Evolutionary conservation across 1,284 basidiomycete genomes (phyloP), one percentile per base, ranked within the genome.

Genomic region (Ganoderma boninense): DNA sequence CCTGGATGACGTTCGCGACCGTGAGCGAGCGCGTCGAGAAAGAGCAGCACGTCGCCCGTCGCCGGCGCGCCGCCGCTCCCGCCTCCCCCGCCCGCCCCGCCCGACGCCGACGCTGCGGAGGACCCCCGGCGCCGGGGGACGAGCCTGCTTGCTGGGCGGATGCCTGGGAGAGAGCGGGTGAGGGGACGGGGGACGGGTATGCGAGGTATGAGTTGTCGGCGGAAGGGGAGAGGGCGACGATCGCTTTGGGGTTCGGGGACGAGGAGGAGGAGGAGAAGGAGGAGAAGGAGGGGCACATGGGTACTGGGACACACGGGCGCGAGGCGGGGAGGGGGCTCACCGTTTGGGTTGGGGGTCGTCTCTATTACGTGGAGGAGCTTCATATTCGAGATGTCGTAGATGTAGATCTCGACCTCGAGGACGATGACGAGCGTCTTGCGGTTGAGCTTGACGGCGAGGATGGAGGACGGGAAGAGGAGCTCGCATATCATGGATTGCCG

Each of bases 301-400:
- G 66, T 66, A 67, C 65, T 40, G 32, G 57, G 13, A 32, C 57
- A 35, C 6, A 32, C 73, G n/a, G 61, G 68, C 26, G 29, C 49
- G 26, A 63, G 44, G 61, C 8, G 52, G 26, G 69, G 69, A 46
- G 32, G 20, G 18, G 4, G 68, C 80, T 77, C 82, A 96, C 96
- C 97, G 80, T 97, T 93, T 1, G 97, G 96, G 80, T 99, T 99
- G 0, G 95, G 91, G 18, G 95, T 94, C 0, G 97, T 99, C 85
- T 99, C 98, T 69, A 99, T 97, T 62, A 98, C 98, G 81, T 99
- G 97, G 57, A 98, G 83, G 42, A 99, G 87, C 77, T 97, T 94
- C 97, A 99, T 99, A 77, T 98, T 99, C 71, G 94, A 95, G 77
- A 99, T 99, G 80, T 99, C 97, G 80, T 99, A 99, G 69, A 99